Percentiles rank a stretch among this genome's conserved stretches.
These are phyloP conservation scores for Carallia brachiata DNA, from an alignment of 345 rosid species.

Conservation along the genomic window DNA sequence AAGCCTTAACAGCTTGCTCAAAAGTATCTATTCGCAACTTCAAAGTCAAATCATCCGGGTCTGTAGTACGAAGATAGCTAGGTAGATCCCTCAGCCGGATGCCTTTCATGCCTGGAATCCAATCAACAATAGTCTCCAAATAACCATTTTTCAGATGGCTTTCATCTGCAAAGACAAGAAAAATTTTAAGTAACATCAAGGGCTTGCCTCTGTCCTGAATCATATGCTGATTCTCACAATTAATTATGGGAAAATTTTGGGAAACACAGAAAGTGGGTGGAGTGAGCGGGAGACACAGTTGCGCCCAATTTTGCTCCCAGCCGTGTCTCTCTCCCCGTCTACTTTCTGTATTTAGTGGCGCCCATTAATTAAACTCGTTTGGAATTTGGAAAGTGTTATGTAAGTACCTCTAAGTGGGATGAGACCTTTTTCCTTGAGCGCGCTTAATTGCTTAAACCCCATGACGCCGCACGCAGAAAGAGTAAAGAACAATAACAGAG, in stretches of 20 bases:
- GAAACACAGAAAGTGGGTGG: no score
- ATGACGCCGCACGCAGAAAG: conserved; percentile 5
- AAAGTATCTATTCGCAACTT: neutral
- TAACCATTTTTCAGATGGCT: conserved; percentile 10
- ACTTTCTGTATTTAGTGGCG: no score
- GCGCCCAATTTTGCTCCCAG: no score
- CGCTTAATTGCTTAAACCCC: neutral
- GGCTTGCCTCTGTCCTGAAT: neutral
- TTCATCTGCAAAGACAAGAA: neutral
- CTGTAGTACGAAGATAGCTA: neutral
- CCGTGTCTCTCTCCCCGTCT: no score
- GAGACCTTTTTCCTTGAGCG: conserved; percentile 7
- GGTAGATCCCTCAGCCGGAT: conserved; percentile 7
- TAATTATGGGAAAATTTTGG: neutral
- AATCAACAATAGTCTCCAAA: neutral
- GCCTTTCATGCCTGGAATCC: conserved; percentile 2
- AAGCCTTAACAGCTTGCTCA: neutral
- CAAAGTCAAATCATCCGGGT: neutral
- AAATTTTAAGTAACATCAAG: neutral
- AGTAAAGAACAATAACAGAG: neutral
- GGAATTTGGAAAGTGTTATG: neutral
- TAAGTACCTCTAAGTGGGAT: conserved; percentile 6
- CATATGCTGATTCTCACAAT: neutral
- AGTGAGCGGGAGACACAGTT: no score
- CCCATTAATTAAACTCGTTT: neutral